Conservation (phyloP, 2,329 filamentous ascomycete species). For the Epichloe festucae region DNA sequence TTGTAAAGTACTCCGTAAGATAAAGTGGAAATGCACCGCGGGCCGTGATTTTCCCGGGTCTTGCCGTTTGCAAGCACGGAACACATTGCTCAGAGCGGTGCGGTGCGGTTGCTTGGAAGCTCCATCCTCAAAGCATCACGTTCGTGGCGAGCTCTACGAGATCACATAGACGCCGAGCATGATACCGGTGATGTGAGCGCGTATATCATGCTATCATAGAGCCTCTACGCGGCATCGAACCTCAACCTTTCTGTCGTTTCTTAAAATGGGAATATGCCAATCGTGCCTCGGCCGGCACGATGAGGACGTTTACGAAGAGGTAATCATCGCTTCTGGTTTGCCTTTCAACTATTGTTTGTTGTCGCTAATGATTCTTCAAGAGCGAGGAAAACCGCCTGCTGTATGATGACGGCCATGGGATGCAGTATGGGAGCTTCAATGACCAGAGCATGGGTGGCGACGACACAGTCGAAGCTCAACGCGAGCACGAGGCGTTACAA, state of each 20-base stretch:
- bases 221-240: not conserved
- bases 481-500: constrained; percentile 52
- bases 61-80: not conserved
- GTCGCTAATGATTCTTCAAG: constrained; percentile 19
- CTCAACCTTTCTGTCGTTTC: not conserved
- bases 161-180: not conserved
- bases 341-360: not conserved
- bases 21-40: not conserved
- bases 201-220: not conserved
- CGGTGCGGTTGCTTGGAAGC: too few species aligned
- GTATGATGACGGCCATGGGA: constrained; percentile 45
- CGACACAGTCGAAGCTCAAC: constrained; percentile 48
- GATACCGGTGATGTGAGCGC: constrained; percentile 4
- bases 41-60: constrained; percentile 1
- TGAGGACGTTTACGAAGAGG: constrained; percentile 42
- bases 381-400: constrained; percentile 45
- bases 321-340: constrained; percentile 16
- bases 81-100: not conserved
- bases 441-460: constrained; percentile 41
- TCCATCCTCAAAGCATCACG: not conserved
- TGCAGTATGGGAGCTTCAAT: constrained; percentile 51
- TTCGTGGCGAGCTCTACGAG: not conserved
- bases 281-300: constrained; percentile 44
- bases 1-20: too few species aligned
- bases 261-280: constrained; percentile 45